These are phyloP conservation scores for Ganoderma meredithae DNA, from an alignment of 1,284 basidiomycete species.

Conservation along the genomic window DNA sequence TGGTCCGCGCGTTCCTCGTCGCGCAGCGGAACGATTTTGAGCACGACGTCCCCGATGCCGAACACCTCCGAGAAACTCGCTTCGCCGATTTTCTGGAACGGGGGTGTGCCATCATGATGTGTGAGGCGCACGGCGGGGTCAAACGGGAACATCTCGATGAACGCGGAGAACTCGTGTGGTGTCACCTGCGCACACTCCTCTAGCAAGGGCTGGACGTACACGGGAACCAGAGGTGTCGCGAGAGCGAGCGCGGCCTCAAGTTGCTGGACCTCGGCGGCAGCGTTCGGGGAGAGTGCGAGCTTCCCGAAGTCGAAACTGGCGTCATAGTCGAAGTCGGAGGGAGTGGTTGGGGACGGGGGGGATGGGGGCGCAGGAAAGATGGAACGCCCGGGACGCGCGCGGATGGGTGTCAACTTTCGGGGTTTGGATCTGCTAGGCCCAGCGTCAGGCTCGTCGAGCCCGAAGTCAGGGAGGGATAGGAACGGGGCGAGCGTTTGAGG, in stretches of 20 bases:
- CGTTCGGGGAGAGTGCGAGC: slow-evolving; percentile 48
- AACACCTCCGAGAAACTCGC: slow-evolving; percentile 99
- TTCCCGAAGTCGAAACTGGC: slow-evolving; percentile 63
- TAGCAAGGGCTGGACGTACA: slow-evolving; percentile 66
- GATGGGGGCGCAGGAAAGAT: slow-evolving; percentile 56
- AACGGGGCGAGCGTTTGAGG: slow-evolving; percentile 17
- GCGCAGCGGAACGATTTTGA: slow-evolving; percentile 86
- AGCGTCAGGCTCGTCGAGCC: slow-evolving; percentile 33
- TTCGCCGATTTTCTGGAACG: slow-evolving; percentile 90
- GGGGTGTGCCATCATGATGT: slow-evolving; percentile 3
- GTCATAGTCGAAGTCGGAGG: slow-evolving; percentile 61
- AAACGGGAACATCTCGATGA: slow-evolving; percentile 79
- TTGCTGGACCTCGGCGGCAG: slow-evolving; percentile 29
- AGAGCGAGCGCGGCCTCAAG: slow-evolving; percentile 24
- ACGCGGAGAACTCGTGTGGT: slow-evolving; percentile 78
- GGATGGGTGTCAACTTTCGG: slow-evolving; percentile 74
- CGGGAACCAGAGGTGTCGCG: slow-evolving; percentile 38
- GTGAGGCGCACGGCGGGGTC: slow-evolving; percentile 60
- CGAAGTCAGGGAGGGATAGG: slow-evolving; percentile 23
- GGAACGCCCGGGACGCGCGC: slow-evolving; percentile 45
- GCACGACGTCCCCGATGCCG: slow-evolving; percentile 82
- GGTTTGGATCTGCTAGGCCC: slow-evolving; percentile 48
- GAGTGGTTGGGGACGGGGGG: slow-evolving; percentile 54
- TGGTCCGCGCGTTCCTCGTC: slow-evolving; percentile 50
- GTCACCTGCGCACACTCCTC: slow-evolving; percentile 71